A percentile compares a stretch with the other conserved stretches of the same genome.
phyloP scores from a whole-genome alignment of 345 rosid species.

The Euphorbia peplus region DNA sequence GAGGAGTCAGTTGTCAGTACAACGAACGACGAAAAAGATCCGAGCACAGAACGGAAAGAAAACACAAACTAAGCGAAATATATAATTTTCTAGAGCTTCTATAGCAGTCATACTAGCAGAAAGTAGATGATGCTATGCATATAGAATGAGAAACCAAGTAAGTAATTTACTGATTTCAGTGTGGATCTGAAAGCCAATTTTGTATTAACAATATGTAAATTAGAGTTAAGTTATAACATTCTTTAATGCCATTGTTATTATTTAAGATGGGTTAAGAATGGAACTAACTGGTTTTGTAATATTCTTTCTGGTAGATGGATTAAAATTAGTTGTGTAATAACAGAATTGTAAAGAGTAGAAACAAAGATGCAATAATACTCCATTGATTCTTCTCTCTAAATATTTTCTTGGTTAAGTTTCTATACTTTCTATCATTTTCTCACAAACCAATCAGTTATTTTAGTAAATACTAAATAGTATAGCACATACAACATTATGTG shows the following conservation, averaged over 20 bases:
- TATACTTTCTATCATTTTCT: not conserved
- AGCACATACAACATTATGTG: not conserved
- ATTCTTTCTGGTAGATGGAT: no score
- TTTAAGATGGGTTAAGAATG: not conserved
- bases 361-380: not conserved
- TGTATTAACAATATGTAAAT: constrained; percentile 1
- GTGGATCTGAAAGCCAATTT: no score
- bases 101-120: no score
- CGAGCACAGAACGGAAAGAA: constrained; percentile 26
- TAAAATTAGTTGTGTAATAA: not conserved
- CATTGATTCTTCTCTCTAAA: not conserved
- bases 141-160: not conserved
- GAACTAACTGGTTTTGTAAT: not conserved
- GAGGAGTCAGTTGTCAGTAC: constrained; percentile 32
- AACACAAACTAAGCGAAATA: not conserved
- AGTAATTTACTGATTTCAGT: no score
- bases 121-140: no score
- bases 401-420: not conserved
- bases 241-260: not conserved
- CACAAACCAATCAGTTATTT: not conserved
- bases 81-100: not conserved
- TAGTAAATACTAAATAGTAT: no score
- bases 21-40: constrained; percentile 24
- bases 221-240: not conserved
- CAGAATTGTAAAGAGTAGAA: not conserved